Percentiles rank a stretch among this genome's conserved stretches.
Evolutionary conservation across 768 basidiomycete genomes (phyloP).

Genomic region (Calocybe indica): DNA sequence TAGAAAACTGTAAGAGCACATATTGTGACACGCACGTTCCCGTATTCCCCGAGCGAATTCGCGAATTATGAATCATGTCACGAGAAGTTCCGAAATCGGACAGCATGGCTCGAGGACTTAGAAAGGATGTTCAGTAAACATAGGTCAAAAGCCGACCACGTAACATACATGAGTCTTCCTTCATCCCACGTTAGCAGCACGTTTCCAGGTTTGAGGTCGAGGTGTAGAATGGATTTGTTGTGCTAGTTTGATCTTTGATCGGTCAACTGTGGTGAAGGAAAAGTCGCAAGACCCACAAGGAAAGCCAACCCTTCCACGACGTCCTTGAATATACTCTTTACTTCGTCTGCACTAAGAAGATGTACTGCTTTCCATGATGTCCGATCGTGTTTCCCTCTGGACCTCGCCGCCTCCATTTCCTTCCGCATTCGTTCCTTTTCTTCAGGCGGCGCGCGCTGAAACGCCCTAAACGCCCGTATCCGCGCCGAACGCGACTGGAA

Average conservation of each 20-base stretch:
- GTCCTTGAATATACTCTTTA: slow-evolving; percentile 74
- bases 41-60: slow-evolving; percentile 83
- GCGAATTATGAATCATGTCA: slow-evolving; percentile 73
- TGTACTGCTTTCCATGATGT: slow-evolving; percentile 70
- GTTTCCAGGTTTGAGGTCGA: slow-evolving; percentile 93
- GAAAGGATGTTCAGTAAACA: slow-evolving; percentile 1
- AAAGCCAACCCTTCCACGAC: slow-evolving; percentile 85
- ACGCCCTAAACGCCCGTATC: slow-evolving; percentile 70
- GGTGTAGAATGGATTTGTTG: slow-evolving; percentile 78
- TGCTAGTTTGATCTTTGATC: slow-evolving; percentile 41
- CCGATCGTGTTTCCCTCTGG: slow-evolving; percentile 14
- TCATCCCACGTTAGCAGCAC: slow-evolving; percentile 91
- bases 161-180: slow-evolving; percentile 65
- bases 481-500: slow-evolving; percentile 59
- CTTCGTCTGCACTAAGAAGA: slow-evolving; percentile 79
- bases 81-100: slow-evolving; percentile 95
- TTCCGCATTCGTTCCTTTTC: slow-evolving; percentile 57
- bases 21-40: slow-evolving; percentile 64
- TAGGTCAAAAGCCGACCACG: not conserved
- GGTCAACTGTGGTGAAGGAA: slow-evolving; percentile 1
- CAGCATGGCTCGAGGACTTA: slow-evolving; percentile 87
- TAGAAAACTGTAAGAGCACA: not conserved
- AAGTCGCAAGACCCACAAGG: slow-evolving; percentile 46
- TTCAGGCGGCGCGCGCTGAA: slow-evolving; percentile 57
- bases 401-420: slow-evolving; percentile 33